Percentiles rank a stretch among this genome's conserved stretches.
Conservation (phyloP, 257 asterid genomes). For the Solanum piurae region DNA sequence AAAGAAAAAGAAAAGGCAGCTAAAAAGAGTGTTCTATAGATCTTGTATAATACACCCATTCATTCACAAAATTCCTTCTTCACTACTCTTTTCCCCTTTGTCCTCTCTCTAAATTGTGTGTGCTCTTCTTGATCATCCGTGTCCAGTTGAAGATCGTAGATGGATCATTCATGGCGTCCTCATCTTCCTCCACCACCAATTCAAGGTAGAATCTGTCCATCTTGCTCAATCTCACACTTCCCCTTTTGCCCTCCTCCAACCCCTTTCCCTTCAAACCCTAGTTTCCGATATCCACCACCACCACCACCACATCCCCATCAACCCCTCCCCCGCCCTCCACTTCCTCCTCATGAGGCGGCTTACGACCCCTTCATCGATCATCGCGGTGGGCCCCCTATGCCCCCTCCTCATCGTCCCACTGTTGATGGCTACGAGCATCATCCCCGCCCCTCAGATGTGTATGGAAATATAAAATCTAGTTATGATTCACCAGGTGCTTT, state of each 20-base stretch:
- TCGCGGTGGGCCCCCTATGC: conserved; percentile 19
- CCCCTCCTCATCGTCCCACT: conserved; percentile 21
- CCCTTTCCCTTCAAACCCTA: conserved; percentile 16
- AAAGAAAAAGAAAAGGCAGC: too few species aligned
- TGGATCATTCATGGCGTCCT: conserved; percentile 66
- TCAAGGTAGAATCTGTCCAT: conserved; percentile 37
- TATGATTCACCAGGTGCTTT: conserved; percentile 12
- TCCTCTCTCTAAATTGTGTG: background rate
- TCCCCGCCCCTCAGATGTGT: conserved; percentile 36
- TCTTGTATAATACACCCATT: background rate
- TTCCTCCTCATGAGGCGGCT: conserved; percentile 30
- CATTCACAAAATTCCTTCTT: background rate
- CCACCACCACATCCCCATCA: conserved; percentile 17
- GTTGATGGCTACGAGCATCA: conserved; percentile 15
- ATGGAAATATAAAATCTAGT: conserved; percentile 19
- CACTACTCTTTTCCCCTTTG: background rate
- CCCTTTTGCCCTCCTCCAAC: conserved; percentile 11
- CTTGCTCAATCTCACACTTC: conserved; percentile 6
- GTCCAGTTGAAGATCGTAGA: conserved; percentile 1
- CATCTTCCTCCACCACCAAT: conserved; percentile 17
- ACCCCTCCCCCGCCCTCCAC: conserved; percentile 17
- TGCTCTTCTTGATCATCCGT: background rate
- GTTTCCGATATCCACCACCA: conserved; percentile 5
- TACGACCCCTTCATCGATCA: conserved; percentile 62
- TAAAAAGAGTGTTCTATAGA: background rate